Evolutionary conservation across 106 monocot genomes (phyloP), one percentile per base, ranked within the genome.

Genomic region (Acorus calamus): DNA sequence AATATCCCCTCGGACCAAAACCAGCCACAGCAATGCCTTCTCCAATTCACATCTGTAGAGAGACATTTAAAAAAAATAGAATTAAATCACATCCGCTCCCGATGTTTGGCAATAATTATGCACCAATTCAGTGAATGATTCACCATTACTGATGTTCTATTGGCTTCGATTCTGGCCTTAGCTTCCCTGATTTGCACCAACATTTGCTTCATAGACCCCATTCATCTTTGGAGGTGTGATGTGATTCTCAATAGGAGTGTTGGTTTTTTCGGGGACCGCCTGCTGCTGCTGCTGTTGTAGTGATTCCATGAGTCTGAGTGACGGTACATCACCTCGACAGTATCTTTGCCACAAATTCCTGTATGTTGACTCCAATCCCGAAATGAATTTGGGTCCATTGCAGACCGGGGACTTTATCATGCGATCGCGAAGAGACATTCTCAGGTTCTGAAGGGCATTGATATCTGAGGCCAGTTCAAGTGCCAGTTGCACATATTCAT

Each of bases 341-440:
- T 96, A 96, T 47, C 87, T 77, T 45, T 66, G 76, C 96, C 96
- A 96, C 67, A 96, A 78, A 6, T 65, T 72, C 13, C 96, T 72
- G 73, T 87, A 96, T 7, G 73, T 55, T 14, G 82, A 76, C 67
- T 96, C 91, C 52, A 96, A 69, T 3, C 85, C 82, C 3, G 53
- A 61, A 14, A 66, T 73, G 61, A 96, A 96, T 50, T 84, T 91
- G 44, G 63, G 59, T 10, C 96, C 96, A 64, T 91, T 65, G 59
- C 96, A 96, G 8, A 96, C 77, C 4, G 96, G 82, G 14, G 96
- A 96, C 50, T 69, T 85, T 7, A 68, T 53, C 96, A 96, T 96
- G 5, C 78, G 78, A 11, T 85, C 96, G 4, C 96, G 81, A 57
- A 96, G 85, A 3, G 80, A 72, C 80, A 80, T 76, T 70, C 96